Evolutionary conservation across 2,329 filamentous ascomycete species (phyloP), one percentile per base, ranked within the genome.

Genomic region (Xylaria arbuscula): DNA sequence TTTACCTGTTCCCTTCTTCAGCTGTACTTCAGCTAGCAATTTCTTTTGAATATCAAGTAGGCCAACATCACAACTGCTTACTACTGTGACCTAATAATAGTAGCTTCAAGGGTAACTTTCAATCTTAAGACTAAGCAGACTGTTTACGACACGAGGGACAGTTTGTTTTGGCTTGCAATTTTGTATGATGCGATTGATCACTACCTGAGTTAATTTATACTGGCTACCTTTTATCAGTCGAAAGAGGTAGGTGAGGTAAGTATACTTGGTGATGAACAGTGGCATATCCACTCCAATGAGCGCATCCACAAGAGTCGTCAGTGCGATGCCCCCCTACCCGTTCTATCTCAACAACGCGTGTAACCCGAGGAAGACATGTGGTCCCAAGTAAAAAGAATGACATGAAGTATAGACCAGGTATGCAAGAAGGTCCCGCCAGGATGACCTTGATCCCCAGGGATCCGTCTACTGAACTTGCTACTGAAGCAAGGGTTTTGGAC

Each of bases 221-320:
- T 57, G 59, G 66, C 58, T 24, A 65, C 68, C 48, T 64, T 61
- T 69, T 64, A 48, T 63, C 54, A 65, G 69, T 5, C 28, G 40
- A 45, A 6, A 67, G 61, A 64, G 34, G n/a, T 70, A 71, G 67
- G 66, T 64, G n/a, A n/a, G n/a, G n/a, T n/a, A n/a, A n/a, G n/a
- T n/a, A n/a, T n/a, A n/a, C n/a, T n/a, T 63, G 58, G 62, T 38
- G 63, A 70, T 66, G 71, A 62, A 67, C 68, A 50, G 45, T 55
- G 45, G 38, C 64, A 51, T 54, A 66, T 67, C 70, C 54, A 66
- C 47, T 42, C 62, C 42, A 42, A 62, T 53, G 63, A 54, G 58
- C 51, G 58, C 74, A 76, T 73, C 72, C 74, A 76, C 74, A 76
- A 74, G 75, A 72, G 69, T 76, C 75, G 74, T 76, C 59, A 77